phyloP scores from a whole-genome alignment of 2,329 filamentous ascomycete genomes.

The Byssothecium circinans region DNA sequence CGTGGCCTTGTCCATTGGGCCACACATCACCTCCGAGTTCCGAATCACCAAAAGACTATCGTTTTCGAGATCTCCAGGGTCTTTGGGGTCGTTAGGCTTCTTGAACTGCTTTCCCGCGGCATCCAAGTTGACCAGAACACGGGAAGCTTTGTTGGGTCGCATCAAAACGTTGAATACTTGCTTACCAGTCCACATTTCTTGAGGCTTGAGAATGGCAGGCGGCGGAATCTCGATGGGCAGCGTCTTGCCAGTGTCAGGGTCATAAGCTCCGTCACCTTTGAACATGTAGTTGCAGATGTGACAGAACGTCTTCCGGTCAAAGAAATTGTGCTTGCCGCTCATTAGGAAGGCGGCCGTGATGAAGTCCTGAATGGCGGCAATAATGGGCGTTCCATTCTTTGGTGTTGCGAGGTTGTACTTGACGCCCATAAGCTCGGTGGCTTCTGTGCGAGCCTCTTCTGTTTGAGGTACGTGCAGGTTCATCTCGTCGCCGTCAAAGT shows the following conservation, averaged over 20 bases:
- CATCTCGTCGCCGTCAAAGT: slow-evolving; percentile 99
- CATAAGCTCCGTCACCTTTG: slow-evolving; percentile 61
- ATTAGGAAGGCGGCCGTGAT: slow-evolving; percentile 92
- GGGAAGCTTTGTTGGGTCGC: slow-evolving; percentile 81
- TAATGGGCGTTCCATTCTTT: slow-evolving; percentile 97
- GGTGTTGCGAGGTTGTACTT: slow-evolving; percentile 95
- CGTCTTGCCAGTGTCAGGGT: slow-evolving; percentile 49
- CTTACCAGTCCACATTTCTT: slow-evolving; percentile 93
- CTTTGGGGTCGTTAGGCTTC: slow-evolving; percentile 53
- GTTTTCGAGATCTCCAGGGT: slow-evolving; percentile 75
- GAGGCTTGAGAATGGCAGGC: slow-evolving; percentile 82
- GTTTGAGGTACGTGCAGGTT: slow-evolving; percentile 97
- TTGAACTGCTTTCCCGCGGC: slow-evolving; percentile 85
- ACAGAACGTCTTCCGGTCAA: slow-evolving; percentile 82
- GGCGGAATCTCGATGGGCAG: slow-evolving; percentile 81
- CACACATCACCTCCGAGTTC: slow-evolving; percentile 97
- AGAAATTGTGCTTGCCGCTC: slow-evolving; percentile 91
- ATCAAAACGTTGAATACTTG: slow-evolving; percentile 92
- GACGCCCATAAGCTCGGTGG: slow-evolving; percentile 95
- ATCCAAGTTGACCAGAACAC: slow-evolving; percentile 87
- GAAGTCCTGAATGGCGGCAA: slow-evolving; percentile 98
- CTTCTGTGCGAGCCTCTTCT: slow-evolving; percentile 92
- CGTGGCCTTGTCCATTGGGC: slow-evolving; percentile 95
- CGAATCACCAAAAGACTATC: slow-evolving; percentile 91
- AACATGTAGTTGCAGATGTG: slow-evolving; percentile 96